Evolutionary conservation across 2,329 filamentous ascomycete species (phyloP).

Genomic region (Phoma sp.): DNA sequence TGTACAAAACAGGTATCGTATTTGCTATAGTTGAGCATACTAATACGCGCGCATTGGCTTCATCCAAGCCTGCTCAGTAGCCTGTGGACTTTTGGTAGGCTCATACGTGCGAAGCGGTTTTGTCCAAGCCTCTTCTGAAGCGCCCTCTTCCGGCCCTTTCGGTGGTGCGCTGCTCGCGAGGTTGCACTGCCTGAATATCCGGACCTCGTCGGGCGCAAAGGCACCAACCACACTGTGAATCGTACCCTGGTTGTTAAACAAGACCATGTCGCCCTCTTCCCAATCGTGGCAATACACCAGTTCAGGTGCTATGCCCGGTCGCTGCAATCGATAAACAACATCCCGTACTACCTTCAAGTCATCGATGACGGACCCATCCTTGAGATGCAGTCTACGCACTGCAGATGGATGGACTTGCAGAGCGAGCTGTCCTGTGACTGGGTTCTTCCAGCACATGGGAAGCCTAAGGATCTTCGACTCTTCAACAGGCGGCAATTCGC

Average conservation of each 20-base stretch:
- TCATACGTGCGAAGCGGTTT: conserved; percentile 14
- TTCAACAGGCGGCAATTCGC: conserved; percentile 70
- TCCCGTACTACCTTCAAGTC: conserved; percentile 70
- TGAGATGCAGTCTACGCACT: conserved; percentile 70
- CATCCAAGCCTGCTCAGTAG: conserved; percentile 16
- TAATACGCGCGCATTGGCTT: conserved; percentile 19
- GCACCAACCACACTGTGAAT: conserved; percentile 78
- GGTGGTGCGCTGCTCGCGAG: conserved; percentile 70
- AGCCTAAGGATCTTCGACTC: conserved; percentile 71
- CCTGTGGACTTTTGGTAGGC: conserved; percentile 7
- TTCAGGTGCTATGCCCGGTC: conserved; percentile 72
- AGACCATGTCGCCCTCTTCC: conserved; percentile 76
- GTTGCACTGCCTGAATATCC: conserved; percentile 80
- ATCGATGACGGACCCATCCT: conserved; percentile 71
- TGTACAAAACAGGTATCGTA: conserved; percentile 7
- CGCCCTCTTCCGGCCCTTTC: conserved; percentile 47
- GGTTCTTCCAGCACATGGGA: conserved; percentile 80
- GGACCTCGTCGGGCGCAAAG: conserved; percentile 74
- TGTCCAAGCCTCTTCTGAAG: conserved; percentile 10
- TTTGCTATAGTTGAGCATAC: conserved; percentile 8
- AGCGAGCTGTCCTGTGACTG: conserved; percentile 70
- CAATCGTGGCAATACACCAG: conserved; percentile 78
- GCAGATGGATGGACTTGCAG: conserved; percentile 78
- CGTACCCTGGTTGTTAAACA: conserved; percentile 80
- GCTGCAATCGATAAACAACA: conserved; percentile 73